Evolutionary conservation across 2,329 filamentous ascomycete genomes (phyloP), one percentile per base, ranked within the genome.

Genomic region (Onygena corvina): DNA sequence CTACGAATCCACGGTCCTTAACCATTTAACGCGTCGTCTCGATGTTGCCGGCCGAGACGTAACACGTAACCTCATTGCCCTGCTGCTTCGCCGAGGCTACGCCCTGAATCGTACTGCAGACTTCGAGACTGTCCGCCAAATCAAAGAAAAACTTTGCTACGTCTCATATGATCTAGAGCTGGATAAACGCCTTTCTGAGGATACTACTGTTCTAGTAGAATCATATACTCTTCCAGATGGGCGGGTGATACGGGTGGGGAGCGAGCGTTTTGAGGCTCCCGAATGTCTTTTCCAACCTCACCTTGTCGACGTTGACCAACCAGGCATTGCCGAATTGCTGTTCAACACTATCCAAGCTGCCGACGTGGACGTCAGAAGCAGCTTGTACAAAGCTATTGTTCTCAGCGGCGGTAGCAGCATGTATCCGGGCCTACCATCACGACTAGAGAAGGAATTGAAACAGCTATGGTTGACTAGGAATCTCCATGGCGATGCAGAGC

Each of bases 111-210:
- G 92, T 66, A 98, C 92, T 9, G 92, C 92, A 64, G 92, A 98
- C 67, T 98, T 98, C 68, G 92, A 98, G 71, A 98, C 92, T 3
- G 92, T 98, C 50, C 85, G 92, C 54, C 90, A 96, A 68, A 96
- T 98, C 74, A 98, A 98, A 74, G 92, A 98, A 76, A 98, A 98
- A 76, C 84, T 98, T 47, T 96, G 92, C 76, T 98, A 98, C 67
- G 90, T 98, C 50, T 95, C 89, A 9, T 98, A 96, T 74, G 92
- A 98, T 67, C 79, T 98, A 50, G 88, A 94, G 69, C 76, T 98
- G 49, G 92, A 98, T 74, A 89, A 96, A 72, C 82, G 86, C 59
- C 80, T 98, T 56, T 93, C 86, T 62, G 92, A 98, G 71, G 92
- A 98, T 61, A 98, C 92, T 12, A 98, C 92, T 1, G 88, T 95